A percentile compares a stretch with the other conserved stretches of the same genome.
Evolutionary conservation across 768 basidiomycete species (phyloP).

Genomic region (Nidularia pulvinata): DNA sequence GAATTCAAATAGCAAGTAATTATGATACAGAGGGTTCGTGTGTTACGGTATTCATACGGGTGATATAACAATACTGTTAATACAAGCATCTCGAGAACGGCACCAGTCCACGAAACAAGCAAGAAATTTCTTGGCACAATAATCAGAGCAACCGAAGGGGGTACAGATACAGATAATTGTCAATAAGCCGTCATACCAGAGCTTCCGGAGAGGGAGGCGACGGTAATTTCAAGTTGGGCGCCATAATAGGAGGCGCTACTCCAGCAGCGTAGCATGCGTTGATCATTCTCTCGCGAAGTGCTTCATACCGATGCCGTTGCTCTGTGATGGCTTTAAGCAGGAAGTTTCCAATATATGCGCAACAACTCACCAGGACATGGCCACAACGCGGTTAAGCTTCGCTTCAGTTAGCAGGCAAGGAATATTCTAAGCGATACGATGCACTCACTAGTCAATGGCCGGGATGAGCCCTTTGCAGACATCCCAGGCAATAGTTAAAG

Average conservation of each 20-base stretch:
- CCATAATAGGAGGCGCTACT: too few relatives aligned
- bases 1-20: too few relatives aligned
- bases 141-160: too few relatives aligned
- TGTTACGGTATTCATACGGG: too few relatives aligned
- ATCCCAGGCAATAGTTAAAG: slow-evolving; percentile 58
- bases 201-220: slow-evolving; percentile 19
- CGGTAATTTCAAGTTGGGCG: too few relatives aligned
- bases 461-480: slow-evolving; percentile 61
- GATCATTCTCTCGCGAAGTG: slow-evolving; percentile 42
- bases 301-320: slow-evolving; percentile 47
- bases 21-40: too few relatives aligned
- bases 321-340: slow-evolving; percentile 26
- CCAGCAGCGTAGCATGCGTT: slow-evolving; percentile 48
- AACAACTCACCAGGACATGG: slow-evolving; percentile 54
- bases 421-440: slow-evolving; percentile 1
- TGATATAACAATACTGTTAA: too few relatives aligned
- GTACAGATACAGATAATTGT: too few relatives aligned
- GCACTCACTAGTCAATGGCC: slow-evolving; percentile 53
- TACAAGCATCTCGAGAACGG: too few relatives aligned
- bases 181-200: slow-evolving; percentile 20
- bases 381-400: slow-evolving; percentile 56
- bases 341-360: not conserved
- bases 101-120: too few relatives aligned
- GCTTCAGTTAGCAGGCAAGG: slow-evolving; percentile 6
- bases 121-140: too few relatives aligned